Percentiles rank a stretch among this genome's conserved stretches.
phyloP scores from a whole-genome alignment of 2,329 filamentous ascomycete species.

The Sclerotinia subarctica region DNA sequence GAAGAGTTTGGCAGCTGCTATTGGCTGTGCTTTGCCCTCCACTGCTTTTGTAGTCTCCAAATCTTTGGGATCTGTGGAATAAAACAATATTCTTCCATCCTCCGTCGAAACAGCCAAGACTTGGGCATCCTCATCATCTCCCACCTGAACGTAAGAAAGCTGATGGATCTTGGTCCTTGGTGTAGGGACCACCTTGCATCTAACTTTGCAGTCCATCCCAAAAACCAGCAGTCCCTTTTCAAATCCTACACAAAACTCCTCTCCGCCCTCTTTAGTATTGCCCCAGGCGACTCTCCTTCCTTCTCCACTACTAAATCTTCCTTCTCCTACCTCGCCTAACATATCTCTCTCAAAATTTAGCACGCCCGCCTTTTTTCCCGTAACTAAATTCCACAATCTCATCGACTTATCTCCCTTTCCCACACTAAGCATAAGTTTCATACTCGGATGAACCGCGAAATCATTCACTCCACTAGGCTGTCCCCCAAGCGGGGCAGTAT shows the following conservation, averaged over 20 bases:
- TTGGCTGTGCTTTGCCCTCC: conserved; percentile 44
- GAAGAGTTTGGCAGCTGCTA: conserved; percentile 62
- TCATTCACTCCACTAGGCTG: conserved; percentile 88
- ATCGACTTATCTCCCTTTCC: conserved; percentile 87
- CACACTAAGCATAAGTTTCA: conserved; percentile 95
- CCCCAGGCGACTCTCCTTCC: conserved; percentile 82
- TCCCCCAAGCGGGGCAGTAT: conserved; percentile 79
- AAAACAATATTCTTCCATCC: conserved; percentile 83
- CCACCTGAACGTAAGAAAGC: conserved; percentile 64
- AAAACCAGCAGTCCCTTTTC: conserved; percentile 83
- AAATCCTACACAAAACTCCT: conserved; percentile 87
- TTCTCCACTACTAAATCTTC: conserved; percentile 74
- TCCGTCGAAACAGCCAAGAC: conserved; percentile 81
- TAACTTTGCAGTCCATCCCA: conserved; percentile 81
- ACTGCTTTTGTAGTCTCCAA: conserved; percentile 38
- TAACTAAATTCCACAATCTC: conserved; percentile 94
- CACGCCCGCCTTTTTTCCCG: conserved; percentile 91
- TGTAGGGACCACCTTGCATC: conserved; percentile 66
- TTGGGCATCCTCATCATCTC: conserved; percentile 48
- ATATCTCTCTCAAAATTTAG: conserved; percentile 77
- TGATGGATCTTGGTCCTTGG: conserved; percentile 78
- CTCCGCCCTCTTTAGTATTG: conserved; percentile 58
- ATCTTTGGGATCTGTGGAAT: conserved; percentile 60
- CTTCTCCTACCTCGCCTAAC: conserved; percentile 72
- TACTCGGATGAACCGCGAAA: conserved; percentile 91